Base-by-base conservation (phyloP, 2,329 filamentous ascomycete species). In the Geosmithia putterillii region DNA sequence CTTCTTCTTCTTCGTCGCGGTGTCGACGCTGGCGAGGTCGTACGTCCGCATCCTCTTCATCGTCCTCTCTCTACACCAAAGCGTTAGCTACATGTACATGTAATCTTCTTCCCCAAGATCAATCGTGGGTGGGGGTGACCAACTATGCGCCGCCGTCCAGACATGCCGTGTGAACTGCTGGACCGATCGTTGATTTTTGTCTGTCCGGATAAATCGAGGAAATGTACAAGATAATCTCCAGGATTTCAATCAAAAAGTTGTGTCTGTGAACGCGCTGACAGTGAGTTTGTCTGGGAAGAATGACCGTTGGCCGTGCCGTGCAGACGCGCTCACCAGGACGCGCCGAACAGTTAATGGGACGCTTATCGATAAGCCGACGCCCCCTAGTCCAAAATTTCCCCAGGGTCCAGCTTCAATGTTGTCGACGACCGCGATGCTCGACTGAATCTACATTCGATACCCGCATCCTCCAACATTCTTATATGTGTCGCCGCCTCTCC, bases 21-120 rank as follows among this genome's bases (percentile, higher is more conserved):
- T 54, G 54, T 22, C 46, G 52, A 37, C 61, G 57, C 48, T 61
- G 61, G 23, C 53, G 52, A 7, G 56, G 55, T 14, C 56, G 56
- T 43, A 61, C 57, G 10, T 64, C 60, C 8, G 51, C 40, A 14
- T 62, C 60, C 9, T 41, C 43, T 12, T 37, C 37, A 22, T 39
- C 42, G 7, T 36, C 20, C 28, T 44, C 22, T 20, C 39, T 22
- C 43, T 44, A 38, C 17, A n/a, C n/a, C n/a, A n/a, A n/a, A n/a
- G n/a, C n/a, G n/a, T 19, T 10, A 21, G 38, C 10, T 8, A 7
- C 20, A 40, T 40, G 7, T 4, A 40, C 10, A 22, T 12, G 15
- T 17, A 17, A 19, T 21, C 9, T 44, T 15, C 44, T 45, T 45
- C 42, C n/a, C n/a, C n/a, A n/a, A n/a, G 28, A 12, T 32, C 6